phyloP scores from a whole-genome alignment of 176 grass and related monocot species.

The Rhynchospora tenuis region DNA sequence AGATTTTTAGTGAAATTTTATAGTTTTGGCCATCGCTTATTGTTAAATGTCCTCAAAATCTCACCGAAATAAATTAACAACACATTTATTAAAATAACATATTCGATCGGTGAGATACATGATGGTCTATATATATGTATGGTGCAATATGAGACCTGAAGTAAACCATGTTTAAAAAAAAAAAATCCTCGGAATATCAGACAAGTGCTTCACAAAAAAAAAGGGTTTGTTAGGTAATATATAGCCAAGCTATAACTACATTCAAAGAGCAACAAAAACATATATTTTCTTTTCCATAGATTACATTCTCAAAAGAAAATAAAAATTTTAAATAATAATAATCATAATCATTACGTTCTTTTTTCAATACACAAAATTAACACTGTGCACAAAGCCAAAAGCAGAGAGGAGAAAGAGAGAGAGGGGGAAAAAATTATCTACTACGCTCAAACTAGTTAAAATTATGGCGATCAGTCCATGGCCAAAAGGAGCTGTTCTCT shows the following conservation, averaged over 20 bases:
- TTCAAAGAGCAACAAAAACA: background rate
- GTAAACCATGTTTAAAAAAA: background rate
- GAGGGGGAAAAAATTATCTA: conserved; percentile 12
- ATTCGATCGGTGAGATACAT: background rate
- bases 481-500: conserved; percentile 35
- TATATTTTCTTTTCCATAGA: background rate
- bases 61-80: background rate
- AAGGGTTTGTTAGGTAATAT: background rate
- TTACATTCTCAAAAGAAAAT: conserved; percentile 12
- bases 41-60: background rate
- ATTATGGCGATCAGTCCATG: conserved; percentile 43
- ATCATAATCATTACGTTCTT: conserved; percentile 8
- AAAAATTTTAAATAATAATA: conserved; percentile 7
- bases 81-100: background rate
- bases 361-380: conserved; percentile 17
- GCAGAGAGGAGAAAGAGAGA: conserved; percentile 1
- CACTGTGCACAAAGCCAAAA: conserved; percentile 25
- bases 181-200: background rate
- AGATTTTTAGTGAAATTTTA: background rate
- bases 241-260: conserved; percentile 10
- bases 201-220: background rate
- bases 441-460: conserved; percentile 26
- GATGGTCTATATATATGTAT: background rate
- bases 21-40: background rate
- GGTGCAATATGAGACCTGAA: background rate